Evolutionary conservation across 78 protist species (phyloP).

Genomic region (Thecamonas trahens): DNA sequence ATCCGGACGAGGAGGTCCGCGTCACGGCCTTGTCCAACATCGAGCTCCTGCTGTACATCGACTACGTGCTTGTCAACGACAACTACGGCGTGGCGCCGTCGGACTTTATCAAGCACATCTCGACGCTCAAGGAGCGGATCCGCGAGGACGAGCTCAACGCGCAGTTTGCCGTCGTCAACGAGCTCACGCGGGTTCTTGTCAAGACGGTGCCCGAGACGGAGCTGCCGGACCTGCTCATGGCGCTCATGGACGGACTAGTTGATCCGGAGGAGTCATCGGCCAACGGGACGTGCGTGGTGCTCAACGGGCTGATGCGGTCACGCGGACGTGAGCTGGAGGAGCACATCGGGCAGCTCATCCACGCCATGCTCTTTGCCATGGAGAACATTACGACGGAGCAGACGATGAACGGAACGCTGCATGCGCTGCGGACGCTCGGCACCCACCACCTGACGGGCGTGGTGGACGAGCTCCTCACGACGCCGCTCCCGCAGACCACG

Average conservation of each 20-base stretch:
- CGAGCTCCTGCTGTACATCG: constrained; percentile 25
- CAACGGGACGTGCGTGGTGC: constrained; percentile 54
- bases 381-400: constrained; percentile 32
- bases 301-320: constrained; percentile 44
- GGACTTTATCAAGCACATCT: constrained; percentile 29
- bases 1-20: constrained; percentile 35
- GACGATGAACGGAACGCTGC: constrained; percentile 59
- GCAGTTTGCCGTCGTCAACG: constrained; percentile 49
- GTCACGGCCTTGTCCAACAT: constrained; percentile 31
- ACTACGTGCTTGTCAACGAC: too few species aligned
- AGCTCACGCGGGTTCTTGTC: constrained; percentile 9
- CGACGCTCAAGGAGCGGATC: constrained; percentile 25
- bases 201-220: constrained; percentile 20
- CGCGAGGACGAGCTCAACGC: constrained; percentile 41
- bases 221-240: constrained; percentile 37
- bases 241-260: constrained; percentile 35
- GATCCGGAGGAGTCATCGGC: constrained; percentile 26
- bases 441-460: constrained; percentile 37
- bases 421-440: constrained; percentile 38
- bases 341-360: constrained; percentile 17
- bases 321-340: constrained; percentile 31
- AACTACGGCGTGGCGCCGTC: too few species aligned
- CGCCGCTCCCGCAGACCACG: constrained; percentile 41
- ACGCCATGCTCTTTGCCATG: constrained; percentile 29
- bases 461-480: constrained; percentile 20